Percentiles rank a stretch among this genome's conserved stretches.
Conservation (phyloP, 345 rosid genomes). For the Camelina laxa region DNA sequence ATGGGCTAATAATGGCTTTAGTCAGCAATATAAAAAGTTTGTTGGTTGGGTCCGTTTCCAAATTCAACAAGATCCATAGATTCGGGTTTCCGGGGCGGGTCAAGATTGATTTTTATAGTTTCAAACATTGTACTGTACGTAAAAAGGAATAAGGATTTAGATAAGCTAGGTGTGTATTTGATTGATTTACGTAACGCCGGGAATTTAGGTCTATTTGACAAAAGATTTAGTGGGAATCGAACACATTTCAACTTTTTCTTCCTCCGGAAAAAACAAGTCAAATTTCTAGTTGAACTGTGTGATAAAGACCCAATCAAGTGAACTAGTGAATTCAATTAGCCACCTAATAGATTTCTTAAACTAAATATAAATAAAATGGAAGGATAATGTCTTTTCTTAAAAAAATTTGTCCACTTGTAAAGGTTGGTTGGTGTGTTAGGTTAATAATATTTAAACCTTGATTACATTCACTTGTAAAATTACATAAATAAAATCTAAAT, state of each 20-base stretch:
- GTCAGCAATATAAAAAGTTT: neutral
- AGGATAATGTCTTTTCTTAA: too few species aligned
- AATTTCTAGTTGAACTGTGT: neutral
- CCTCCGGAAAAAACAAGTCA: constrained; percentile 1
- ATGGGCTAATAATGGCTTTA: constrained; percentile 16
- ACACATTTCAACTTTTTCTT: neutral
- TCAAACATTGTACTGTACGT: too few species aligned
- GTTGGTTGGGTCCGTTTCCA: neutral
- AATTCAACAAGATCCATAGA: constrained; percentile 4
- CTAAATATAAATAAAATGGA: neutral
- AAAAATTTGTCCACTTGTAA: too few species aligned
- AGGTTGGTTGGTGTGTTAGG: too few species aligned
- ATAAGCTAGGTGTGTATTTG: too few species aligned
- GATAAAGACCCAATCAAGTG: neutral
- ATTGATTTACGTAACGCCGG: neutral
- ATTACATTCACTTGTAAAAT: too few species aligned
- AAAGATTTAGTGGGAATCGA: constrained; percentile 17
- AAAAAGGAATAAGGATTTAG: too few species aligned
- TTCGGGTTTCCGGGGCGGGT: constrained; percentile 6
- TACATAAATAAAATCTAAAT: too few species aligned
- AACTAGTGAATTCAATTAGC: neutral
- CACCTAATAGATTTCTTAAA: neutral
- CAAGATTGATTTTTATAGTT: constrained; percentile 6
- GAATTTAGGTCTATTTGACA: neutral
- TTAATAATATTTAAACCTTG: too few species aligned